A percentile compares a stretch with the other conserved stretches of the same genome.
Conservation (phyloP, 2,329 filamentous ascomycete species). For the Alternaria viburni region DNA sequence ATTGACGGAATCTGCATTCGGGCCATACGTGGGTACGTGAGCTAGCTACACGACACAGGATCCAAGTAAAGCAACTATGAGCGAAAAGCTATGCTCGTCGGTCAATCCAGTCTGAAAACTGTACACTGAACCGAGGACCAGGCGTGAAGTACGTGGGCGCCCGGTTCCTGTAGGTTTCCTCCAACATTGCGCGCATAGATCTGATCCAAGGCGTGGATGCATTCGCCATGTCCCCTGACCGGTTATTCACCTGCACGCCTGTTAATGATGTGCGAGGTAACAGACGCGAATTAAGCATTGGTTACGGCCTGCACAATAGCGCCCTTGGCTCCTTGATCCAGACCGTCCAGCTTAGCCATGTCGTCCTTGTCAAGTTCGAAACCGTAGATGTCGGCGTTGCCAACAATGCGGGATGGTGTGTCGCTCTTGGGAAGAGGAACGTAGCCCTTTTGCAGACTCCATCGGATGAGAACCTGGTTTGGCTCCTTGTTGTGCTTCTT, state of each 20-base stretch:
- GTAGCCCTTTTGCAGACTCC: conserved; percentile 76
- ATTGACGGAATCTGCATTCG: background rate
- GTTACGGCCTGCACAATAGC: conserved; percentile 42
- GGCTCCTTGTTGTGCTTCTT: conserved; percentile 75
- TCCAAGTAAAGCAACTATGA: fast-evolving
- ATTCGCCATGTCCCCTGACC: background rate
- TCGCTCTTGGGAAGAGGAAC: conserved; percentile 51
- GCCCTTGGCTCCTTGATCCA: conserved; percentile 44
- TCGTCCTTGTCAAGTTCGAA: conserved; percentile 46
- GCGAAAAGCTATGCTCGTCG: background rate
- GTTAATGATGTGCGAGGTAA: background rate
- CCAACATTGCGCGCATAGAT: background rate
- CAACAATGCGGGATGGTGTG: conserved; percentile 41
- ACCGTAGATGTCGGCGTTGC: conserved; percentile 46
- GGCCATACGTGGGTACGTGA: background rate
- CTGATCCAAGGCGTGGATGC: fast-evolving
- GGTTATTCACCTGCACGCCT: background rate
- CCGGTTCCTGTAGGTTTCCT: background rate
- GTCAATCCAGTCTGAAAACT: background rate
- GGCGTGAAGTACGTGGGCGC: background rate
- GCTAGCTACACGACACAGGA: background rate
- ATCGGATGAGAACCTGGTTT: conserved; percentile 80
- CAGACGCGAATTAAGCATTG: background rate
- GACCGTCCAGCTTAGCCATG: conserved; percentile 40
- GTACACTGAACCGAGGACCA: background rate